Base-by-base conservation (phyloP, 257 asterid genomes). In the Leptodermis oblonga region DNA sequence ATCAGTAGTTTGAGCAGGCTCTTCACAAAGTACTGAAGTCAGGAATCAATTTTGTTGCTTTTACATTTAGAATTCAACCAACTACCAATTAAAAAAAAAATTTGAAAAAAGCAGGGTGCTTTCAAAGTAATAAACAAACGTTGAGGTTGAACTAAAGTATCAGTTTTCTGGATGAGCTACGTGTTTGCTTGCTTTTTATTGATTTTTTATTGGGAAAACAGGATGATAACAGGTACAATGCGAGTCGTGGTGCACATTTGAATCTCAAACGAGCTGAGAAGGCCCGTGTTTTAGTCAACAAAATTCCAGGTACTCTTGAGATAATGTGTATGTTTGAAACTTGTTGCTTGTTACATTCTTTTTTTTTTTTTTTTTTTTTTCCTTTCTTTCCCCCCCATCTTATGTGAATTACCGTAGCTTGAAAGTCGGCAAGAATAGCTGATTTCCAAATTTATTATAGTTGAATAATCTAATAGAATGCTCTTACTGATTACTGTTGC, bases 181-280 rank as follows among this genome's bases (percentile, higher is more conserved):
- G 25, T 39, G 42, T 67, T 41, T 45, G n/a, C 62, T 67, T 58
- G 49, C 30, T 34, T 66, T 25, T 63, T 6, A 0, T 59, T 59
- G 15, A 28, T 33, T 5, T 59, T 11, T 25, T 26, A 30, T 59
- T 15, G 33, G 10, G 18, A 48, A 67, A 80, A 51, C 84, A 79
- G 86, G 88, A 84, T 60, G 82, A 81, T 2, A 84, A 84, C 77
- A 69, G 86, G 73, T 81, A 84, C 15, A 84, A 81, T 68, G 82
- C 86, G 11, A 79, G 80, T 67, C 78, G 88, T 10, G 88, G 88
- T n/a, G 86, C 88, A 67, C 86, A 84, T 74, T 77, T 81, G 73
- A 84, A 84, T 73, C 73, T 81, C 74, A 84, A 84, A 72, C 75
- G 85, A 6, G 88, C 88, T 67, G 88, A 84, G 80, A 84, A 81